Base-by-base conservation (phyloP, 805 yeast species). In the Kurtzmaniella fragi region DNA sequence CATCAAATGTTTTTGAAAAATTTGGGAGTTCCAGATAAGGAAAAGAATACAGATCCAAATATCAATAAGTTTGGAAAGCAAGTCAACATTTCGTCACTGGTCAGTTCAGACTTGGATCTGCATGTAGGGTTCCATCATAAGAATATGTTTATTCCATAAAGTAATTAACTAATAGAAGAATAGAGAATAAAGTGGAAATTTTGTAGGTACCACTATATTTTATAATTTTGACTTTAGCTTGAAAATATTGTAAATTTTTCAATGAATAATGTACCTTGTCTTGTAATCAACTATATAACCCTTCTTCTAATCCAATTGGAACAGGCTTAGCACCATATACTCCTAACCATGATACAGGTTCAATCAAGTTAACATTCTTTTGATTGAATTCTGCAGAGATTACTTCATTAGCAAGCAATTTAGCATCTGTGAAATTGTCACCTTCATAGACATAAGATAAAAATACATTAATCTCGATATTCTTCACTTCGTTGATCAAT, bases 291-390 rank as follows among this genome's bases (percentile, higher is more conserved):
- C 84, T 80, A 49, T 73, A 90, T 26, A 90, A 59, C 2, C 96
- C 96, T 33, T 80, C 81, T 52, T 88, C 95, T 46, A 83, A 57
- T 0, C 93, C 82, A 20, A 67, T 45, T 0, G 91, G 87, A 2
- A 79, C 62, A 3, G 80, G 78, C 48, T 71, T 77, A 42, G 72
- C 77, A 1, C 98, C 98, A 52, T 90, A 90, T 0, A 84, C 83
- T 2, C 95, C 88, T 6, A 58, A 56, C 98, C 98, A 90, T 28
- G 95, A 84, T 12, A 70, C 63, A 0, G 98, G 97, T 7, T 66
- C 65, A 8, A 56, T 46, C 74, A 80, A 76, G 8, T 20, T 8
- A 20, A 20, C 25, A 20, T 20, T 20, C 8, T 20, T 7, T 43
- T 54, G 20, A 66, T 48, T 20, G 8, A 20, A 20, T 8, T 20